phyloP scores from a whole-genome alignment of 1,284 basidiomycete species.

The Tremellales sp. region DNA sequence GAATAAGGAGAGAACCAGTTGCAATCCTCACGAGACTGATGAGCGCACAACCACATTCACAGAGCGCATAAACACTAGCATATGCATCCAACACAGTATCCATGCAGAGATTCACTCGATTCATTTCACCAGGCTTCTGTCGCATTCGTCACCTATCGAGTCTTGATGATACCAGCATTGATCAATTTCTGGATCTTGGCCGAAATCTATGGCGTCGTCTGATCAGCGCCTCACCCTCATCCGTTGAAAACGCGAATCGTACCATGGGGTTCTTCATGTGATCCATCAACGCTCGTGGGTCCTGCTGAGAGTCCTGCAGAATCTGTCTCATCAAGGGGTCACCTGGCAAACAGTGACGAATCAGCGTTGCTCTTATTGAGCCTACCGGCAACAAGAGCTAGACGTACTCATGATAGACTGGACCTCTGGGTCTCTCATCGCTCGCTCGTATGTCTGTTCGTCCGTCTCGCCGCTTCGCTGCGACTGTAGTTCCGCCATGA shows the following conservation, averaged over 20 bases:
- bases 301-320: slow-evolving; percentile 85
- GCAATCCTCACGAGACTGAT: no score
- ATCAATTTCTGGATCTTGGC: slow-evolving; percentile 69
- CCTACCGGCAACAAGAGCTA: slow-evolving; percentile 13
- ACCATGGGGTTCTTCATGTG: slow-evolving; percentile 91
- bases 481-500: slow-evolving; percentile 72
- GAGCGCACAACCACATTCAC: no score
- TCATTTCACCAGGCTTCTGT: no score
- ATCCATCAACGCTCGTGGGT: slow-evolving; percentile 86
- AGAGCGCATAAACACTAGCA: no score
- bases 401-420: slow-evolving; percentile 64
- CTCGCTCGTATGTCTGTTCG: slow-evolving; percentile 86
- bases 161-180: slow-evolving; percentile 82
- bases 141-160: slow-evolving; percentile 19
- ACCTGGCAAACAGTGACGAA: neutral
- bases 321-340: slow-evolving; percentile 79
- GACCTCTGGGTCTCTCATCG: slow-evolving; percentile 96
- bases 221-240: neutral
- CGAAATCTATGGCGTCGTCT: slow-evolving; percentile 18
- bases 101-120: no score
- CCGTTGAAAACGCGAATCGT: slow-evolving; percentile 9
- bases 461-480: slow-evolving; percentile 86
- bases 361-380: slow-evolving; percentile 25
- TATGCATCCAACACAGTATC: no score
- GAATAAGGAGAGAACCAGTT: no score